Evolutionary conservation across 441 rosid genomes (phyloP).

Genomic region (Erysimum cheiri): DNA sequence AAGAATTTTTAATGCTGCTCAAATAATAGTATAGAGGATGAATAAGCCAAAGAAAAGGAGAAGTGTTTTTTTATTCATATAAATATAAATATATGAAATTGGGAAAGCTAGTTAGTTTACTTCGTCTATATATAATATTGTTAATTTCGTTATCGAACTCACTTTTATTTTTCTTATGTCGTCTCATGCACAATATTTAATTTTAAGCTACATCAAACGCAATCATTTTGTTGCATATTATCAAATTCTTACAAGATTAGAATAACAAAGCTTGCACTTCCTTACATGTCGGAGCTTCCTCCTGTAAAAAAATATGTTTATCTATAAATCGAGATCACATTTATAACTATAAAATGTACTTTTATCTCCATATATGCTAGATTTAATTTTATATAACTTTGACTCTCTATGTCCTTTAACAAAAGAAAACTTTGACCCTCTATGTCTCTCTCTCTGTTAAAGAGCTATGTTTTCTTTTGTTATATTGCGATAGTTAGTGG

Average conservation of each 20-base stretch:
- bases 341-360: constrained; percentile 22
- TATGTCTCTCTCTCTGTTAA: background rate
- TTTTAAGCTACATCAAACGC: constrained; percentile 37
- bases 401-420: background rate
- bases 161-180: constrained; percentile 29
- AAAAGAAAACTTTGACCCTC: background rate
- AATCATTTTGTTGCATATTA: constrained; percentile 40
- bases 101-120: constrained; percentile 34
- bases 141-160: constrained; percentile 28
- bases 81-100: background rate
- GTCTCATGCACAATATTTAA: constrained; percentile 30
- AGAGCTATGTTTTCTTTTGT: background rate
- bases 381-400: constrained; percentile 3
- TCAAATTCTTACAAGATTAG: constrained; percentile 35
- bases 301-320: constrained; percentile 17
- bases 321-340: constrained; percentile 17
- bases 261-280: constrained; percentile 39
- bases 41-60: constrained; percentile 12
- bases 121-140: constrained; percentile 11
- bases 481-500: background rate
- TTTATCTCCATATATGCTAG: constrained; percentile 6
- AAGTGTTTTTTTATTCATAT: constrained; percentile 23
- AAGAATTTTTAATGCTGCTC: too few species aligned
- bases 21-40: too few species aligned
- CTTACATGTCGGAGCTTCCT: constrained; percentile 40